Conservation (phyloP, 257 asterid species). For the Lycium barbarum region DNA sequence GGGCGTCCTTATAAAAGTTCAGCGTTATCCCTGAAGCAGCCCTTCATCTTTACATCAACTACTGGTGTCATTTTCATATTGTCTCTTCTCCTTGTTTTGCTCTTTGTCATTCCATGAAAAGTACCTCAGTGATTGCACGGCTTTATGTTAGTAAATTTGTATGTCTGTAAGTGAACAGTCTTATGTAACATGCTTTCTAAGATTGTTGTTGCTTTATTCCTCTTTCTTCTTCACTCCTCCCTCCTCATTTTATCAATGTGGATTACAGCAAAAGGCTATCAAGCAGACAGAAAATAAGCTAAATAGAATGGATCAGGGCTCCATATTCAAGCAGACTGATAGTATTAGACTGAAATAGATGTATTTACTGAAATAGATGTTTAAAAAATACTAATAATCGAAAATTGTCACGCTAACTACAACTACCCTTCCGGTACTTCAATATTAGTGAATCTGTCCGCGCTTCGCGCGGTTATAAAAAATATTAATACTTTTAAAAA, state of each 20-base stretch:
- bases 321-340: background rate
- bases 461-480: too few relatives aligned
- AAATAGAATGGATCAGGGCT: background rate
- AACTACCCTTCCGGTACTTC: background rate
- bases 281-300: background rate
- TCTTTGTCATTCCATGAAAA: constrained; percentile 26
- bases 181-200: background rate
- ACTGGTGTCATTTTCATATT: constrained; percentile 38
- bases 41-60: constrained; percentile 27
- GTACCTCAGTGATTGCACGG: background rate
- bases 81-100: constrained; percentile 30
- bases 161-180: background rate
- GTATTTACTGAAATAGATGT: background rate
- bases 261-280: background rate
- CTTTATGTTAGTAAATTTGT: background rate
- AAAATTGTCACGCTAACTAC: background rate
- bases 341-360: background rate
- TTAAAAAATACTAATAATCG: too few relatives aligned
- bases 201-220: background rate
- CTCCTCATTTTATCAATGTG: background rate
- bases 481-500: too few relatives aligned
- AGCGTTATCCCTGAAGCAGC: constrained; percentile 26
- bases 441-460: too few relatives aligned
- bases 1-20: constrained; percentile 30
- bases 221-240: background rate